Evolutionary conservation across 805 yeast genomes (phyloP), one percentile per base, ranked within the genome.

Genomic region (Myxozyma neglecta): DNA sequence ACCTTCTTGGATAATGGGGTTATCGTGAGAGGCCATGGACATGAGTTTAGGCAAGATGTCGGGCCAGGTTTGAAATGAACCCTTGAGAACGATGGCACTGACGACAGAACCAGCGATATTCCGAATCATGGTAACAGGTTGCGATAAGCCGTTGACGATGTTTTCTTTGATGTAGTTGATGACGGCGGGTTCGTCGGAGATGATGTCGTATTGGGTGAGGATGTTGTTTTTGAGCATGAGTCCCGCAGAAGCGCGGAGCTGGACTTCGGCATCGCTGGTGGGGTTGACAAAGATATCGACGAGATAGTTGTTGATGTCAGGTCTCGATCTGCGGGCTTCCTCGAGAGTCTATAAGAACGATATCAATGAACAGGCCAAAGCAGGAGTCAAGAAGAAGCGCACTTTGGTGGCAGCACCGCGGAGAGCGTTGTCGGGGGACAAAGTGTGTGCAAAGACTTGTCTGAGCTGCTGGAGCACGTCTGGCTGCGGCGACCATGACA

Each of bases 71-170:
- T 79, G 76, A 47, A 88, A 78, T 0, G 97, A 96, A 48, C 83
- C 80, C 9, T 83, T 78, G 1, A 88, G 79, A 68, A 91, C 88
- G 36, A 94, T 75, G 0, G 97, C 81, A 1, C 97, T 89, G 56
- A 93, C 85, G 53, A 91, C 96, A 70, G 87, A 91, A 44, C 97
- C 97, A 6, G 97, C 87, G 63, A 93, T 89, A 71, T 89, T 90
- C 63, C 96, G 82, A 35, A 93, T 88, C 67, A 89, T 76, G n/a
- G 76, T 73, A 57, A 82, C 82, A 1, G 75, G 68, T 63, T 82
- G 87, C 37, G 81, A 69, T 48, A 90, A 77, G 1, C 90, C 79
- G 64, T 73, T 69, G 67, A 78, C 66, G 29, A 81, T 74, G 57
- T 75, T 69, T n/a, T 71, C 63, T 65, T 81, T 79, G 42, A 86